A percentile compares a stretch with the other conserved stretches of the same genome.
Conservation (phyloP, 2,329 filamentous ascomycete genomes). For the Diaporthe citri region DNA sequence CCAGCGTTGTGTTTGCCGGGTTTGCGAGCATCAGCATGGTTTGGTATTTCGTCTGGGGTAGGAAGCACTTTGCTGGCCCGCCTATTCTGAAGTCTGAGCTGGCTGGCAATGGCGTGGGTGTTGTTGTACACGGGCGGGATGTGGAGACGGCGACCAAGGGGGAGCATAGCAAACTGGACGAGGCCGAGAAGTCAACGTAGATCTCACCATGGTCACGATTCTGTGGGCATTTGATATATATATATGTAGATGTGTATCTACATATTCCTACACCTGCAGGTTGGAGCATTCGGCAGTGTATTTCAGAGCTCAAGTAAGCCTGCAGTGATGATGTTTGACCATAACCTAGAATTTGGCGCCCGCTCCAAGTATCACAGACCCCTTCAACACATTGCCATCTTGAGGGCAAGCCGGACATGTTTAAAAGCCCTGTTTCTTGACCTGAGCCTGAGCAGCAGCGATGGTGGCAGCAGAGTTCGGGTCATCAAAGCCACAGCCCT, state of each 20-base stretch:
- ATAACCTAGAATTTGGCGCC: neutral
- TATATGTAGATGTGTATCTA: neutral
- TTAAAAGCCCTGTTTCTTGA: conserved; percentile 50
- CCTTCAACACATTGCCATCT: neutral
- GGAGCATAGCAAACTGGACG: neutral
- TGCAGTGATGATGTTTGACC: neutral
- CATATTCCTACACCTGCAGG: neutral
- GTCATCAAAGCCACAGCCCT: conserved; percentile 50
- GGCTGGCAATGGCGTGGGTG: conserved; percentile 1
- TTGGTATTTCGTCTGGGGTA: conserved; percentile 74
- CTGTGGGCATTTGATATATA: neutral
- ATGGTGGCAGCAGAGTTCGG: conserved; percentile 48
- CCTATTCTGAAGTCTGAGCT: conserved; percentile 49
- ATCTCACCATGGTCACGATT: too few relatives aligned
- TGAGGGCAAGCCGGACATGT: neutral
- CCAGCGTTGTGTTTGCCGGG: conserved; percentile 73
- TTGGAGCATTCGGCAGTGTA: neutral
- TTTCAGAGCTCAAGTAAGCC: too few relatives aligned
- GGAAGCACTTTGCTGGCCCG: conserved; percentile 74
- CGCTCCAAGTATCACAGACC: neutral
- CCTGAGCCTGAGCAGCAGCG: conserved; percentile 49
- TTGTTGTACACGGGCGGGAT: conserved; percentile 18
- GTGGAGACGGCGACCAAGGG: neutral
- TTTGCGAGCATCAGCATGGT: conserved; percentile 70
- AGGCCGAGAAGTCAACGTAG: conserved; percentile 3